Percentiles rank a stretch among this genome's conserved stretches.
These are phyloP conservation scores for Vigna unguiculata DNA, from an alignment of 306 rosid species.

Conservation along the genomic window DNA sequence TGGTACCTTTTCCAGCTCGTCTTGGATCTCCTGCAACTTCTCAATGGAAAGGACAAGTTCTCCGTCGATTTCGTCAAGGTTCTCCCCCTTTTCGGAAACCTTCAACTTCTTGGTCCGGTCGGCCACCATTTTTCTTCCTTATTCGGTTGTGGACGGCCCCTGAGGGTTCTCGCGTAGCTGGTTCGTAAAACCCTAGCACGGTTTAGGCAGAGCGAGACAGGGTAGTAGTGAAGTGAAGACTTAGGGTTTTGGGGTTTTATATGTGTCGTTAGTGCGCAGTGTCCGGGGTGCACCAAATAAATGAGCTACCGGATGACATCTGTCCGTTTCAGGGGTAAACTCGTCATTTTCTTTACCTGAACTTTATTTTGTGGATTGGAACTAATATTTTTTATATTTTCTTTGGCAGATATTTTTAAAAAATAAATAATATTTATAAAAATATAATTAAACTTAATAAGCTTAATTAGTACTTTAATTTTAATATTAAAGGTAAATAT, in stretches of 20 bases:
- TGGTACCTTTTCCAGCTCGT: constrained; percentile 92
- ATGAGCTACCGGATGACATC: constrained; percentile 18
- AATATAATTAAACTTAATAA: too few species aligned
- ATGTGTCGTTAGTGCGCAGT: constrained; percentile 1
- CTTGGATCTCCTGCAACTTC: constrained; percentile 94
- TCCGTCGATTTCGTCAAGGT: constrained; percentile 69
- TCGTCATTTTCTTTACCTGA: not conserved
- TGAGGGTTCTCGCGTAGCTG: not conserved
- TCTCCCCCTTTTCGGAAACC: constrained; percentile 50
- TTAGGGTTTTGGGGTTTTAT: constrained; percentile 80
- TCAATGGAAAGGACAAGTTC: constrained; percentile 89
- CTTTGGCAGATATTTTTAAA: too few species aligned
- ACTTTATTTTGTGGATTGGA: too few species aligned
- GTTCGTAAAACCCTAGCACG: constrained; percentile 72
- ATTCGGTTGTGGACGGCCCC: not conserved
- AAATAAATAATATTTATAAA: too few species aligned
- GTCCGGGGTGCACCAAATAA: not conserved
- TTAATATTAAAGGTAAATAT: too few species aligned
- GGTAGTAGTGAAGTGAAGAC: constrained; percentile 6
- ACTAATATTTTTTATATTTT: too few species aligned
- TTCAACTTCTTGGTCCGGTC: constrained; percentile 82
- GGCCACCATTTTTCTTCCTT: constrained; percentile 57
- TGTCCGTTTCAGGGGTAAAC: constrained; percentile 21
- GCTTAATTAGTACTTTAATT: too few species aligned
- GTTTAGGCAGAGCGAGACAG: constrained; percentile 1